phyloP scores from a whole-genome alignment of 495 filamentous ascomycete genomes.

The Oidiodendron maius region DNA sequence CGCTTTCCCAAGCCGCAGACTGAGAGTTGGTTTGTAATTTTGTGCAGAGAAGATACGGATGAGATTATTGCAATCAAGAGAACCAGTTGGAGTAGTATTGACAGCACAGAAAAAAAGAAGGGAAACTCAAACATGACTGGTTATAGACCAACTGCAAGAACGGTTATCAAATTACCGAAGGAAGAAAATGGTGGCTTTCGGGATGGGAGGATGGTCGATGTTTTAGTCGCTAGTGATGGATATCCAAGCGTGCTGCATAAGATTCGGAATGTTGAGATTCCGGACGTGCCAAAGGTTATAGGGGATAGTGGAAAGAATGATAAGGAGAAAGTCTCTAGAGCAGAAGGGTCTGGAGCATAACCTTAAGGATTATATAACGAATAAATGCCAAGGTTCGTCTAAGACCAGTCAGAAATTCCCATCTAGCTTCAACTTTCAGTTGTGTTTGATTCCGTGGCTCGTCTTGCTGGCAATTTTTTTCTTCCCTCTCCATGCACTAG shows the following conservation, averaged over 20 bases:
- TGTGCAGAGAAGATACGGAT: constrained; percentile 57
- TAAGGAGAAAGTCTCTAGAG: constrained; percentile 6
- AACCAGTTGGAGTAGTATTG: constrained; percentile 58
- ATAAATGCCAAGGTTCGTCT: too few species aligned
- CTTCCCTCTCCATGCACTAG: too few species aligned
- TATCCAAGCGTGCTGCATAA: constrained; percentile 78
- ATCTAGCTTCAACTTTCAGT: too few species aligned
- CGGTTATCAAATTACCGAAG: constrained; percentile 58
- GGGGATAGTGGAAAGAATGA: constrained; percentile 24
- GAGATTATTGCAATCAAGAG: constrained; percentile 83
- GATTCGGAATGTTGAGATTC: constrained; percentile 46
- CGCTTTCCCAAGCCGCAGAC: constrained; percentile 91
- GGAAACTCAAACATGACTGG: constrained; percentile 19
- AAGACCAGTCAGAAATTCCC: too few species aligned
- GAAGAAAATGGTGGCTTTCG: constrained; percentile 21
- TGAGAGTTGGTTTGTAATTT: constrained; percentile 85
- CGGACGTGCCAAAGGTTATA: constrained; percentile 30
- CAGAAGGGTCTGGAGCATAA: background rate
- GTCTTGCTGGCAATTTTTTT: too few species aligned
- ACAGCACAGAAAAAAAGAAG: constrained; percentile 18
- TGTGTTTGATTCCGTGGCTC: too few species aligned
- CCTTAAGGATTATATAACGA: too few species aligned
- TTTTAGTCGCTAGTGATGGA: constrained; percentile 74
- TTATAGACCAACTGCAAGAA: constrained; percentile 37
- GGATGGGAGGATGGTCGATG: constrained; percentile 51